These are phyloP conservation scores for Trichosporon ovoides DNA, from an alignment of 1,284 basidiomycete genomes.

Conservation along the genomic window DNA sequence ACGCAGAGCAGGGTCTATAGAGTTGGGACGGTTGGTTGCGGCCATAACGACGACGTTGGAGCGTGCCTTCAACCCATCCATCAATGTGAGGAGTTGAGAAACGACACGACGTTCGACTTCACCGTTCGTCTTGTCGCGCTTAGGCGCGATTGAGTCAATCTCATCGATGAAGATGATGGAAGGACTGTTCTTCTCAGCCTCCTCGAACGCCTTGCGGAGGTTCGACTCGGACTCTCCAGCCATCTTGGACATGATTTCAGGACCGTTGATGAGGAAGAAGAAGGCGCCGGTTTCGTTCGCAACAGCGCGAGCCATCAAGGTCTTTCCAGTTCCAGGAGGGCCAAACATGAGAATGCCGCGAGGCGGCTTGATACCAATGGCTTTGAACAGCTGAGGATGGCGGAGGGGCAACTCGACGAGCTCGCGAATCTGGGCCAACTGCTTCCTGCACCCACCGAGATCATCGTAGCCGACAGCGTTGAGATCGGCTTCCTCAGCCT, in stretches of 20 bases:
- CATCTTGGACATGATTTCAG: conserved; percentile 99
- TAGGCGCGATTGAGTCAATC: conserved; percentile 97
- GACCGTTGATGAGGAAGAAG: conserved; percentile 99
- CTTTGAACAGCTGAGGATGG: conserved; percentile 99
- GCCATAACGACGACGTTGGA: conserved; percentile 99
- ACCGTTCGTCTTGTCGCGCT: conserved; percentile 99
- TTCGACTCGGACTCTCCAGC: conserved; percentile 97
- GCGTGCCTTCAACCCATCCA: conserved; percentile 97
- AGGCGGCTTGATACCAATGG: conserved; percentile 99
- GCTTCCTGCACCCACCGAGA: conserved; percentile 97
- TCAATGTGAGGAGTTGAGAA: conserved; percentile 93
- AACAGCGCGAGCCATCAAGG: conserved; percentile 96
- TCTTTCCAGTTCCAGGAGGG: conserved; percentile 95
- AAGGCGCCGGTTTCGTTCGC: conserved; percentile 99
- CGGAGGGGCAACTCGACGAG: conserved; percentile 95
- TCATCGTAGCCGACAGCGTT: conserved; percentile 98
- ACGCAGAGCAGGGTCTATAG: conserved; percentile 95
- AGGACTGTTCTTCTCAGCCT: conserved; percentile 99
- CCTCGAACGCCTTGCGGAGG: conserved; percentile 95
- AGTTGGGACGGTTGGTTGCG: conserved; percentile 96
- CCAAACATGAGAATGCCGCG: conserved; percentile 96
- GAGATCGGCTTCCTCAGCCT: conserved; percentile 96
- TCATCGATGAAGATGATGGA: conserved; percentile 98
- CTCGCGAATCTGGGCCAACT: conserved; percentile 95
- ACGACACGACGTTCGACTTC: conserved; percentile 99